Base-by-base conservation (phyloP, 2,329 filamentous ascomycete species). In the Dothistroma pini region DNA sequence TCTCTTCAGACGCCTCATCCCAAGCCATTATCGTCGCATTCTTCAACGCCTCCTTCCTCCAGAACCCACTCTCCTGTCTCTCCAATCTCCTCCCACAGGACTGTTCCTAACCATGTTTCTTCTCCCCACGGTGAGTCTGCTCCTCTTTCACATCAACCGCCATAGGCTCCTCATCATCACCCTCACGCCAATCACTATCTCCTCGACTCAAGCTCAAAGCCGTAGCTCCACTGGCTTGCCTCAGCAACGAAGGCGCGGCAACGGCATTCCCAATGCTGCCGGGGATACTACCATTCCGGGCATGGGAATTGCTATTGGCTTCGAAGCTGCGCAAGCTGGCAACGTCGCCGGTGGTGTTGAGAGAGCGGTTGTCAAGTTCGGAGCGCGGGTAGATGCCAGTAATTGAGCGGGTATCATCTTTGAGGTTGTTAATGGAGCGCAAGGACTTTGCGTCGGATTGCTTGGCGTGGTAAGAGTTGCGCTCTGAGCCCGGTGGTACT, bases 381-480 rank as follows among this genome's bases (percentile, higher is more conserved):
- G 85, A 52, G 74, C 72, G 51, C 63, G 76, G 71, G 21, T 72
- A 75, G 54, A 80, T 75, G 47, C 63, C 66, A 11, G 64, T 71
- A 59, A 70, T 60, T 2, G 50, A 61, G 14, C 59, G 50, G 35
- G 63, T 53, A 44, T 64, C 65, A 22, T 65, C 59, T 41, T 63
- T 64, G 54, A 69, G 65, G 50, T 69, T 70, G n/a, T 64, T 70
- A 57, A 72, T 62, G 57, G 71, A 73, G 31, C 71, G 70, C 6
- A 73, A 59, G 21, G 65, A 69, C 55, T 73, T 74, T 25, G 67
- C 68, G 54, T 74, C 71, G 59, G 58, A 54, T 14, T 61, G 54
- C 61, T 86, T 85, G 31, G 89, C 85, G 71, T 96, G 93, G 64
- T 89, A 84, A 75, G 90, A 96, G 73, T 89, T 93, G 54, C 93